Percentiles rank a stretch among this genome's conserved stretches.
Conservation (phyloP, 176 grass and related monocot genomes). For the Carex kokanica region DNA sequence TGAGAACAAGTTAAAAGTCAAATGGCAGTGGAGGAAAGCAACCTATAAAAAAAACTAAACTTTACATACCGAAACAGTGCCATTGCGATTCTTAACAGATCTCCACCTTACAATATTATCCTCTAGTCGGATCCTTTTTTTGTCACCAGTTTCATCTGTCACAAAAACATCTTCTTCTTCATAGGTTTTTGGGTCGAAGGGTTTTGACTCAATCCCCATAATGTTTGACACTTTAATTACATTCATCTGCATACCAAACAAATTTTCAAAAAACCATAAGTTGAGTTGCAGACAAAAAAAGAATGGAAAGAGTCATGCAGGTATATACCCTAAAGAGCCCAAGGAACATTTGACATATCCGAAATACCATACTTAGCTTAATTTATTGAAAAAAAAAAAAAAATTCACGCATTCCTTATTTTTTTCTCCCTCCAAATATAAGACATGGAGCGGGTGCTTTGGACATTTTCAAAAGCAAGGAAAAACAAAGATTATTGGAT, state of each 20-base stretch:
- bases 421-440: background rate
- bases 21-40: conserved; percentile 14
- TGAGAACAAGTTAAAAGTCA: conserved; percentile 1
- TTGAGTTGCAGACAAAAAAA: background rate
- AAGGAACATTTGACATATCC: background rate
- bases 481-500: background rate
- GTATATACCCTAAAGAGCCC: background rate
- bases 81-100: conserved; percentile 68
- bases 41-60: conserved; percentile 12
- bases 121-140: conserved; percentile 85
- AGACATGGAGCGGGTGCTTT: background rate
- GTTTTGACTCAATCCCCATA: conserved; percentile 87
- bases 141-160: conserved; percentile 78
- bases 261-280: conserved; percentile 19
- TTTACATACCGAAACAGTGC: conserved; percentile 66
- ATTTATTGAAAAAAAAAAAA: background rate
- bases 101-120: conserved; percentile 98
- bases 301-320: background rate
- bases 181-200: conserved; percentile 88
- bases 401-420: background rate
- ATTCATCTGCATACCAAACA: conserved; percentile 74
- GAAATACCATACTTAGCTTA: background rate
- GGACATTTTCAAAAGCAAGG: background rate
- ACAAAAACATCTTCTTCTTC: conserved; percentile 88
- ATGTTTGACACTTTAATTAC: conserved; percentile 98